These are phyloP conservation scores for Naganishia kalamii DNA, from an alignment of 768 basidiomycete genomes.

Conservation along the genomic window DNA sequence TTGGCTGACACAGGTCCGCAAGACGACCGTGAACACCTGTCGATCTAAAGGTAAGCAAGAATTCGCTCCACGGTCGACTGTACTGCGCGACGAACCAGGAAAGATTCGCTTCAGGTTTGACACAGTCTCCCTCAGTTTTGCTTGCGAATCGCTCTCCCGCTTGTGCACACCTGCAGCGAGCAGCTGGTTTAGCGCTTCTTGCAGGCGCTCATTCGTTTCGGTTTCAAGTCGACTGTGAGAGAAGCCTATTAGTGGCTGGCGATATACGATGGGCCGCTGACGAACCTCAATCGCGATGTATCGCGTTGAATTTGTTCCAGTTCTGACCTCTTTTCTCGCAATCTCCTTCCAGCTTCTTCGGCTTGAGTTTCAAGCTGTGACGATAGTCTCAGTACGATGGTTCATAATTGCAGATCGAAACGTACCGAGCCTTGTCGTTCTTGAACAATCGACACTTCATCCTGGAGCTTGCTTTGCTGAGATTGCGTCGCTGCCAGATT, in stretches of 20 bases:
- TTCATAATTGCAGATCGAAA: too few relatives aligned
- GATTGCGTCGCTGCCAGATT: conserved; percentile 62
- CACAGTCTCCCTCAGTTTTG: conserved; percentile 76
- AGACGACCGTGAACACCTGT: conserved; percentile 85
- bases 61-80: background rate
- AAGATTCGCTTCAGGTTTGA: conserved; percentile 78
- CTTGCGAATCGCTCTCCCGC: conserved; percentile 77
- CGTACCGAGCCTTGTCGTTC: conserved; percentile 25
- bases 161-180: conserved; percentile 83
- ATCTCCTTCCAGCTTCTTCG: conserved; percentile 57
- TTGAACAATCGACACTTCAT: conserved; percentile 36
- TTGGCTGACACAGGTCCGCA: conserved; percentile 89
- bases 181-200: conserved; percentile 71
- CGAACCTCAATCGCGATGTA: conserved; percentile 68
- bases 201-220: conserved; percentile 86
- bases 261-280: background rate
- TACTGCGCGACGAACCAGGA: conserved; percentile 55
- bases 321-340: conserved; percentile 47
- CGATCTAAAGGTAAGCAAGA: background rate
- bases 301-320: conserved; percentile 81
- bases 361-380: background rate
- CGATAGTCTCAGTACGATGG: background rate
- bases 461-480: conserved; percentile 52
- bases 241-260: background rate
- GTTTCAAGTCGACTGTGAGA: conserved; percentile 70